phyloP scores from a whole-genome alignment of 306 rosid species.

The Prunus persica region Prunus_persica_NCBIv2 NC_034011.1:19216001-19216500 shows the following conservation, averaged over 20 bases:
- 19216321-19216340: background rate
- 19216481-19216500: background rate
- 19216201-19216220: background rate
- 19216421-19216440: background rate
- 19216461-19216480: background rate
- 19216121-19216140: background rate
- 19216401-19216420: background rate
- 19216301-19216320: background rate
- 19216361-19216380: background rate
- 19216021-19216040: background rate
- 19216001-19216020: too few relatives aligned
- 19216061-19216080: background rate
- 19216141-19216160: background rate
- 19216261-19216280: constrained; percentile 1
- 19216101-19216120: background rate
- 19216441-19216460: background rate
- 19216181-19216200: background rate
- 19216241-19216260: too few relatives aligned
- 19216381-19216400: background rate
- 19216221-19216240: background rate
- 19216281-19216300: background rate
- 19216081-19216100: background rate
- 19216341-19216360: background rate
- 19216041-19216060: background rate
- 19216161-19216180: background rate